Percentiles rank a stretch among this genome's conserved stretches.
These are phyloP conservation scores for Aspergillus sp. DNA, from an alignment of 2,329 filamentous ascomycete genomes.

Conservation along the genomic window DNA sequence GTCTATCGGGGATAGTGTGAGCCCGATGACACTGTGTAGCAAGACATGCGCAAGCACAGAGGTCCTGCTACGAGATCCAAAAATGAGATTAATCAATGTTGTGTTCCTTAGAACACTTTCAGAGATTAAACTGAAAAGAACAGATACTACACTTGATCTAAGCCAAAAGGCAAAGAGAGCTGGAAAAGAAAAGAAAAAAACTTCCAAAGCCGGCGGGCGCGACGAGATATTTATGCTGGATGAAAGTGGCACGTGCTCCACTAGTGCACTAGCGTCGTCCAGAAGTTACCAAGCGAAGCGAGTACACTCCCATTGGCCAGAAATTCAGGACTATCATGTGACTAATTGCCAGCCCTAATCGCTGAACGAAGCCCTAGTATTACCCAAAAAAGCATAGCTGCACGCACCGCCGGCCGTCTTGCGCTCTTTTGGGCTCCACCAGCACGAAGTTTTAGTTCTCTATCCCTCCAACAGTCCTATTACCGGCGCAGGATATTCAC, in stretches of 20 bases:
- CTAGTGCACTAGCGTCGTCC: conserved; percentile 1
- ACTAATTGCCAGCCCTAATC: conserved; percentile 14
- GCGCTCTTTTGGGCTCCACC: conserved; percentile 23
- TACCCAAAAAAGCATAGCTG: conserved; percentile 18
- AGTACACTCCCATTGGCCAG: no score
- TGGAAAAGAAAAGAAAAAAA: conserved; percentile 43
- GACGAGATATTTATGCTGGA: conserved; percentile 25
- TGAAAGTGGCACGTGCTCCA: conserved; percentile 12
- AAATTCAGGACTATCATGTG: conserved; percentile 4
- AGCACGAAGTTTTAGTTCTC: conserved; percentile 17
- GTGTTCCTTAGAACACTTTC: conserved; percentile 70
- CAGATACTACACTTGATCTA: conserved; percentile 96
- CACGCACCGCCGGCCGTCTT: conserved; percentile 15
- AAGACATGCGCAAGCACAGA: conserved; percentile 69
- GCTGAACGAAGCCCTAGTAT: conserved; percentile 1
- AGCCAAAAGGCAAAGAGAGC: conserved; percentile 58
- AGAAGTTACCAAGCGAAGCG: no score
- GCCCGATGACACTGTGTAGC: conserved; percentile 68
- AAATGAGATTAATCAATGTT: conserved; percentile 81
- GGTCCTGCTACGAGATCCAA: conserved; percentile 53
- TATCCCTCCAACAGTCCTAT: conserved; percentile 22
- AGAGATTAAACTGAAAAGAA: conserved; percentile 98
- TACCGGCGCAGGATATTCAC: conserved; percentile 79
- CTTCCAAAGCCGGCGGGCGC: conserved; percentile 20
- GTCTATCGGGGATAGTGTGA: conserved; percentile 70